phyloP scores from a whole-genome alignment of 129 eudicot genomes.

The Flaveria ramosissima region DNA sequence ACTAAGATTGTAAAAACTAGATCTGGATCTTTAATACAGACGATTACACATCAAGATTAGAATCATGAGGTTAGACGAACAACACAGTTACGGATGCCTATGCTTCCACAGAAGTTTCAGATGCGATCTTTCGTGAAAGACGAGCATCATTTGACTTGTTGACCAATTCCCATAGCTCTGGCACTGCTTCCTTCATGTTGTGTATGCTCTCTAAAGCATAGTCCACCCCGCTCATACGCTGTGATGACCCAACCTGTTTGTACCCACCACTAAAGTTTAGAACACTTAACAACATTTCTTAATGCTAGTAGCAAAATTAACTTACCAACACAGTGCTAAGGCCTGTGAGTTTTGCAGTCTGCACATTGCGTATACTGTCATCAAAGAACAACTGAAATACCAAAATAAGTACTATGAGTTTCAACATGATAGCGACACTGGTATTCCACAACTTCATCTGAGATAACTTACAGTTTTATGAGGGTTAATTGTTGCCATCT shows the following conservation, averaged over 20 bases:
- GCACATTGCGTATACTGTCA: conserved; percentile 77
- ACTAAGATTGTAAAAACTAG: neutral
- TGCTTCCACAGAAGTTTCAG: conserved; percentile 73
- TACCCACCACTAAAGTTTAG: neutral
- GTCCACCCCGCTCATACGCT: conserved; percentile 55
- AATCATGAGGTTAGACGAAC: no score
- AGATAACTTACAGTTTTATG: conserved; percentile 62
- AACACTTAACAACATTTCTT: neutral
- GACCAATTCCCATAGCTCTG: conserved; percentile 69
- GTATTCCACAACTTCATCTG: neutral
- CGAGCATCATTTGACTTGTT: conserved; percentile 47
- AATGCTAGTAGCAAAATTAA: neutral
- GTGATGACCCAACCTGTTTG: conserved; percentile 61
- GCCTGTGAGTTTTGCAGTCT: conserved; percentile 57
- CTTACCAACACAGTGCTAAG: conserved; percentile 81
- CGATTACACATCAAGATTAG: conserved; percentile 1
- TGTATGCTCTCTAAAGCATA: conserved; percentile 87
- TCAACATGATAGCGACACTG: no score
- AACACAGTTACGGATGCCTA: conserved; percentile 22
- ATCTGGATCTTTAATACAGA: neutral
- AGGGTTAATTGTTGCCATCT: conserved; percentile 68
- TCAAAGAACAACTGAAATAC: conserved; percentile 78
- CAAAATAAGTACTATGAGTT: neutral
- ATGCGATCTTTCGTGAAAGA: conserved; percentile 47
- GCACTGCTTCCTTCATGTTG: conserved; percentile 79